Conservation (phyloP, 2,329 filamentous ascomycete genomes). For the Hansfordia pulvinata region DNA sequence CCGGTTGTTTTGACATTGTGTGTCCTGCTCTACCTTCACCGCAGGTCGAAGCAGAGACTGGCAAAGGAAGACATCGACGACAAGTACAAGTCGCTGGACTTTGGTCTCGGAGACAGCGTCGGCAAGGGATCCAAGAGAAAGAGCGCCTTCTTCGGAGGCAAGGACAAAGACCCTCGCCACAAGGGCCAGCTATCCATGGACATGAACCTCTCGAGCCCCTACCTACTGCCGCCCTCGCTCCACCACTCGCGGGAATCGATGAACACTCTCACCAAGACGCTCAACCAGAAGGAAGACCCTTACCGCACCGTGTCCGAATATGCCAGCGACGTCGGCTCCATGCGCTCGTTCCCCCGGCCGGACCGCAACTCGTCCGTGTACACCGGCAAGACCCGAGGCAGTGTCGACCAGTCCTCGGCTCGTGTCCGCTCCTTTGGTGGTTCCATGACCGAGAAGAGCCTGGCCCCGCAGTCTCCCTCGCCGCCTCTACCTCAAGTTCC, state of each 20-base stretch:
- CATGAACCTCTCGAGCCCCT: constrained; percentile 69
- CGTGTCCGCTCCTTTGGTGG: no score
- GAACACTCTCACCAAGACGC: constrained; percentile 67
- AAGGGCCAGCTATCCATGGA: constrained; percentile 53
- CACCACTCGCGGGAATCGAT: constrained; percentile 76
- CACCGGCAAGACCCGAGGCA: constrained; percentile 22
- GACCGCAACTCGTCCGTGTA: constrained; percentile 28
- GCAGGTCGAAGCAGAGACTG: constrained; percentile 60
- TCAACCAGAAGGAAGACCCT: constrained; percentile 67
- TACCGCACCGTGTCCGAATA: constrained; percentile 56
- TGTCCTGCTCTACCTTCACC: constrained; percentile 65
- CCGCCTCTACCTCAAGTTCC: constrained; percentile 1
- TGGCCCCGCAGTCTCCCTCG: constrained; percentile 8
- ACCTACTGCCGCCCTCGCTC: constrained; percentile 76
- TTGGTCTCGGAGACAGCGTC: constrained; percentile 53
- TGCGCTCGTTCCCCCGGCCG: constrained; percentile 32
- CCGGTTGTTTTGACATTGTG: constrained; percentile 55
- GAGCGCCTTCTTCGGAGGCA: constrained; percentile 34
- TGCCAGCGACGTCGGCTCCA: constrained; percentile 41
- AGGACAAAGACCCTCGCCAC: constrained; percentile 35
- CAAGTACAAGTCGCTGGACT: constrained; percentile 84
- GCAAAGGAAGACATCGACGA: constrained; percentile 69
- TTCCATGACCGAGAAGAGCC: constrained; percentile 34
- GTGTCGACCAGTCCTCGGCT: constrained; percentile 18
- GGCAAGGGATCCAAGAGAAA: constrained; percentile 29